phyloP scores from a whole-genome alignment of 2,329 filamentous ascomycete species.

The Nemania abortiva region DNA sequence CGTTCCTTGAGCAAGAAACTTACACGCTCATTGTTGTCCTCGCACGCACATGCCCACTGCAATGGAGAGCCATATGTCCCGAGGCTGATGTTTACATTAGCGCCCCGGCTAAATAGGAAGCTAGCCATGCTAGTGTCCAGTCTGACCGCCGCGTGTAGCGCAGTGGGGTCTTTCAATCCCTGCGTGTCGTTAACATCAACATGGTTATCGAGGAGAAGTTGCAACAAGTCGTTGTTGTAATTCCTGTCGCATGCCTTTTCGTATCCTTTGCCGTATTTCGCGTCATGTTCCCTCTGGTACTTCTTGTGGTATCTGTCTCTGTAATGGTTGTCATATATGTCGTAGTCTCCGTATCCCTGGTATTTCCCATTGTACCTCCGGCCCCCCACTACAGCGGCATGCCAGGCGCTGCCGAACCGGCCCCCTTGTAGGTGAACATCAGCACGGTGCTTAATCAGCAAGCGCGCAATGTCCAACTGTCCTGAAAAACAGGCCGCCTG shows the following conservation, averaged over 20 bases:
- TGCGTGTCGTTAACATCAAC: neutral
- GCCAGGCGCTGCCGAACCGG: neutral
- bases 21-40: neutral
- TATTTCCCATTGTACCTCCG: no score
- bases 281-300: no score
- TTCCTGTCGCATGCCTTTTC: neutral
- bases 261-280: no score
- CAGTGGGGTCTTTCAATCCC: neutral
- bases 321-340: no score
- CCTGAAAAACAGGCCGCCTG: neutral
- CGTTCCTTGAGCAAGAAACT: conserved; percentile 8
- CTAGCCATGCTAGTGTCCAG: neutral
- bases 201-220: conserved; percentile 1
- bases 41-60: conserved; percentile 12
- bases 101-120: conserved; percentile 9
- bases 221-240: neutral
- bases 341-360: no score
- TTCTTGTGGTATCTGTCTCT: no score
- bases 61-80: conserved; percentile 10
- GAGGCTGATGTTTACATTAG: neutral
- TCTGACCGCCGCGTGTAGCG: neutral
- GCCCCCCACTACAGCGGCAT: neutral
- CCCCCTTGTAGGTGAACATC: conserved; percentile 6
- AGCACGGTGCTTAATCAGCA: conserved; percentile 10
- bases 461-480: neutral